A percentile compares a stretch with the other conserved stretches of the same genome.
Conservation (phyloP, 2,329 filamentous ascomycete genomes). For the Fusarium metavorans region DNA sequence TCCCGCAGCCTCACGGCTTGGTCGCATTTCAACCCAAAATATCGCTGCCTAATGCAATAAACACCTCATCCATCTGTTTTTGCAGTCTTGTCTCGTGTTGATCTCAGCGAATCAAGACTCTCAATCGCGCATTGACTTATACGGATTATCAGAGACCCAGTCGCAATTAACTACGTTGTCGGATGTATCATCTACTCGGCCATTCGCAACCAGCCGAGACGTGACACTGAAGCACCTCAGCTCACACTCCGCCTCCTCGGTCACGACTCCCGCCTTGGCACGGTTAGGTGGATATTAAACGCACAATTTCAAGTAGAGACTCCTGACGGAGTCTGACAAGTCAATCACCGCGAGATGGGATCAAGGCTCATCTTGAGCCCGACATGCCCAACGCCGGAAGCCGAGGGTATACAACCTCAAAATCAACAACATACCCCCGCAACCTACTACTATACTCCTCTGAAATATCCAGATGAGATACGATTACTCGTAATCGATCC, state of each 20-base stretch:
- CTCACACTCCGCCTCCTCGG: neutral
- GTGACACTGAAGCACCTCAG: neutral
- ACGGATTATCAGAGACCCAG: neutral
- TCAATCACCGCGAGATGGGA: neutral
- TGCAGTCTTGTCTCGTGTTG: neutral
- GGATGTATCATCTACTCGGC: neutral
- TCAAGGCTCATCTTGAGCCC: neutral
- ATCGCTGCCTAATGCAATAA: neutral
- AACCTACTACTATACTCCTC: neutral
- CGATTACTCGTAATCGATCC: neutral
- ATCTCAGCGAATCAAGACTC: neutral
- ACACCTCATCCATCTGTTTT: neutral
- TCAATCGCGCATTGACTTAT: neutral
- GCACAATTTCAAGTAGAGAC: neutral
- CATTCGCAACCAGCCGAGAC: neutral
- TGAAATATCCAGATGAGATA: neutral
- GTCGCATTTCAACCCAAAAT: neutral
- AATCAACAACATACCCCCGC: neutral
- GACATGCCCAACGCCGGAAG: no score
- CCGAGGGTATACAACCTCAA: neutral
- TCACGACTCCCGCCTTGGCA: neutral
- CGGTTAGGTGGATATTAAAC: accelerated
- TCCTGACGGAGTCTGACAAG: neutral
- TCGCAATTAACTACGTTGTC: neutral
- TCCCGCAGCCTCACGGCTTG: neutral